A percentile compares a stretch with the other conserved stretches of the same genome.
These are phyloP conservation scores for Manihot esculenta DNA, from an alignment of 441 rosid species.

Conservation along the genomic window DNA sequence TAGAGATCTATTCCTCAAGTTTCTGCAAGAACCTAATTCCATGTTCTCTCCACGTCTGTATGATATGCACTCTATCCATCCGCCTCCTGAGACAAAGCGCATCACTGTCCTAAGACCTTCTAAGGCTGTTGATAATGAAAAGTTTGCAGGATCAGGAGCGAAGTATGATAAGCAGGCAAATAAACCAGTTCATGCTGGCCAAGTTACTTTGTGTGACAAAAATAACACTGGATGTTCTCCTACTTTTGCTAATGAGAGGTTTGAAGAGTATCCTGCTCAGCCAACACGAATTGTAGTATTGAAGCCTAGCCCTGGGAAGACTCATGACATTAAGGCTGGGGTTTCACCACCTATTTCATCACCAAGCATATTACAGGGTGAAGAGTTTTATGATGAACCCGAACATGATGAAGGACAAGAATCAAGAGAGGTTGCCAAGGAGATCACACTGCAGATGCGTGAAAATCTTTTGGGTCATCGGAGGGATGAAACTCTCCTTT, in stretches of 20 bases:
- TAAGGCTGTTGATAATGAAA: conserved; percentile 58
- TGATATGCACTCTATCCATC: conserved; percentile 50
- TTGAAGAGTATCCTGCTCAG: conserved; percentile 53
- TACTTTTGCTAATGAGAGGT: conserved; percentile 33
- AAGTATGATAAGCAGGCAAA: conserved; percentile 47
- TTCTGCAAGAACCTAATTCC: conserved; percentile 78
- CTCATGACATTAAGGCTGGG: conserved; percentile 45
- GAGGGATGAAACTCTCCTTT: conserved; percentile 66
- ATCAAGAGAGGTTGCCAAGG: conserved; percentile 64
- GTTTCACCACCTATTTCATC: conserved; percentile 47
- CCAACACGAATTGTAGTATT: conserved; percentile 85
- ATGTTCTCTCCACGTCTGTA: conserved; percentile 54
- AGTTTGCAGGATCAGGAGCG: conserved; percentile 39
- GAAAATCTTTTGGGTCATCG: conserved; percentile 55
- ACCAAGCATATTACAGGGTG: conserved; percentile 39
- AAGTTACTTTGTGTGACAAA: conserved; percentile 44
- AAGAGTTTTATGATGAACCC: conserved; percentile 42
- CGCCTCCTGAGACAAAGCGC: conserved; percentile 70
- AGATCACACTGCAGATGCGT: conserved; percentile 47
- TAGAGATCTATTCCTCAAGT: conserved; percentile 68
- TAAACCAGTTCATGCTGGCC: conserved; percentile 42
- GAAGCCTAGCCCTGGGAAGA: conserved; percentile 77
- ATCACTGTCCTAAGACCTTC: conserved; percentile 92
- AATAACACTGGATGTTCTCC: conserved; percentile 42
- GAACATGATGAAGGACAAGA: conserved; percentile 49